Percentiles rank a stretch among this genome's conserved stretches.
Evolutionary conservation across 208 protist species (phyloP).

Genomic region (Lotmaria passim): DNA sequence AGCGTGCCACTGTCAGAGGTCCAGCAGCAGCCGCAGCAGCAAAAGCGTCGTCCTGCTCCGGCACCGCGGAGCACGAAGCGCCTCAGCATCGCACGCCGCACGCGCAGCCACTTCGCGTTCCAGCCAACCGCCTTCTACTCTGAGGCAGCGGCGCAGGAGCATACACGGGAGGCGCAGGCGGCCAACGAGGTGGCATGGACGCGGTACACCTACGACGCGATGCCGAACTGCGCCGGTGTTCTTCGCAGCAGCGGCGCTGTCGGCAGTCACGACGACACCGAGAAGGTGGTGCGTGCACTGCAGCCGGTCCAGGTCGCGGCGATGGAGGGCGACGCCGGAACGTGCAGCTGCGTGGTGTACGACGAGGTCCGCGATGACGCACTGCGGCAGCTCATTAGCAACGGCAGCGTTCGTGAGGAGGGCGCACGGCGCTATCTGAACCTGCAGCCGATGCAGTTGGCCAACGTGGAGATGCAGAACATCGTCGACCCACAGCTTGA

Average conservation of each 20-base stretch:
- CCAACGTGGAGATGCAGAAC: constrained; percentile 50
- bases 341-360: constrained; percentile 57
- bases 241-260: constrained; percentile 20
- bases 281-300: constrained; percentile 47
- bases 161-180: constrained; percentile 16
- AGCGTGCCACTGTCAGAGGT: constrained; percentile 8
- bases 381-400: constrained; percentile 41
- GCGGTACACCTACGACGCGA: constrained; percentile 39
- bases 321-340: constrained; percentile 5
- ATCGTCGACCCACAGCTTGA: constrained; percentile 38
- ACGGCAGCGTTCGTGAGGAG: constrained; percentile 36
- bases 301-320: constrained; percentile 51
- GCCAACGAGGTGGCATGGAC: constrained; percentile 34
- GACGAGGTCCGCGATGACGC: constrained; percentile 16
- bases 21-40: background rate
- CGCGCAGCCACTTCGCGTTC: constrained; percentile 34
- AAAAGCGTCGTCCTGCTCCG: background rate
- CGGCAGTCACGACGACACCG: constrained; percentile 24
- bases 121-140: constrained; percentile 34
- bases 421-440: constrained; percentile 63
- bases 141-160: constrained; percentile 17
- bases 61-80: constrained; percentile 13
- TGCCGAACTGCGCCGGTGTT: constrained; percentile 17
- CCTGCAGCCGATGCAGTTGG: constrained; percentile 75
- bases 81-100: constrained; percentile 26